Conservation (phyloP, 192 early-diverging fungal genomes). For the Irineochytrium annulatum region DNA sequence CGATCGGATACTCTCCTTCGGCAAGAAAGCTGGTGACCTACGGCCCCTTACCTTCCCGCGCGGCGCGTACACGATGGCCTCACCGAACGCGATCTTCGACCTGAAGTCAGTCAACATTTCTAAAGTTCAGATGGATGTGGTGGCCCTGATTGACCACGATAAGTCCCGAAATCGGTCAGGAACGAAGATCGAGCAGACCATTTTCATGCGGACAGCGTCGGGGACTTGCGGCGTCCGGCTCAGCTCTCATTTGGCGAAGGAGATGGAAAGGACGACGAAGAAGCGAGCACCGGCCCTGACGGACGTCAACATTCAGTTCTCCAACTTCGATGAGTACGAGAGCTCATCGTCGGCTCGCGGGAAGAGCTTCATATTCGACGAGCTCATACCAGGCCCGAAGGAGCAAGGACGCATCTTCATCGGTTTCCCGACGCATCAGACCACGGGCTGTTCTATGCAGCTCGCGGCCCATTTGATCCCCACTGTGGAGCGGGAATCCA, state of each 20-base stretch:
- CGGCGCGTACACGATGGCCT: conserved; percentile 38
- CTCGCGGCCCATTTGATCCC: conserved; percentile 82
- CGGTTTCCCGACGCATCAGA: conserved; percentile 86
- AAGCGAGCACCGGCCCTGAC: conserved; percentile 74
- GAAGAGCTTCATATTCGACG: conserved; percentile 64
- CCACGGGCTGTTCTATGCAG: conserved; percentile 76
- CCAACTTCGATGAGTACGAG: conserved; percentile 73
- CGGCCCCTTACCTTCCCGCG: conserved; percentile 52
- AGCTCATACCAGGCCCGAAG: conserved; percentile 62
- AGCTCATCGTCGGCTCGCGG: conserved; percentile 39
- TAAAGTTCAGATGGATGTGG: conserved; percentile 49
- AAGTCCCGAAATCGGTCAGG: conserved; percentile 2
- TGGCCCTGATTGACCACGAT: conserved; percentile 26
- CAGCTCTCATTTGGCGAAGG: conserved; percentile 44
- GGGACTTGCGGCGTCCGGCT: conserved; percentile 57
- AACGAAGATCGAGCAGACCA: conserved; percentile 36
- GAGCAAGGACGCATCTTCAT: conserved; percentile 85
- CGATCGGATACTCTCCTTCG: conserved; percentile 48
- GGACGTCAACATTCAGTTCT: conserved; percentile 65
- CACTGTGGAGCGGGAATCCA: conserved; percentile 84
- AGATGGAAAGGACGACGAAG: conserved; percentile 87
- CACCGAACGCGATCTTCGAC: conserved; percentile 69
- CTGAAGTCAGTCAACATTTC: conserved; percentile 58
- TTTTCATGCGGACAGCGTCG: conserved; percentile 70
- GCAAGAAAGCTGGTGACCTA: conserved; percentile 63